Conservation (phyloP, 441 rosid species). For the Populus hybrid region DNA sequence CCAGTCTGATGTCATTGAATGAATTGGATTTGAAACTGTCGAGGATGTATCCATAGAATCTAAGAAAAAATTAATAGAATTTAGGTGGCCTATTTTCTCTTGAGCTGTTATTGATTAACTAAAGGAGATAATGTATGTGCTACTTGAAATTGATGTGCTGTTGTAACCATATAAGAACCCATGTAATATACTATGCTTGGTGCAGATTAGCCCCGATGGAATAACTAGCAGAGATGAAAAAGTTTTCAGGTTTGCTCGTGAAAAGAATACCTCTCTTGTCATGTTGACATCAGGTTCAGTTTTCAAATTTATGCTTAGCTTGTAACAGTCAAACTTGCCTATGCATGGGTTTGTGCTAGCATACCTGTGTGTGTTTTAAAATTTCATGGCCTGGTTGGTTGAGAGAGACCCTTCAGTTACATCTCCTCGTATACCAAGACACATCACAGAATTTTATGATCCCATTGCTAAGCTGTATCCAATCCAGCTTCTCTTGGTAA, state of each 20-base stretch:
- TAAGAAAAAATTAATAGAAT: neutral
- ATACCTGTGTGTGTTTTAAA: neutral
- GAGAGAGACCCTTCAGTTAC: neutral
- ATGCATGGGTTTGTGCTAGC: neutral
- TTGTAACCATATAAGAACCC: neutral
- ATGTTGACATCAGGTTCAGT: constrained; percentile 91
- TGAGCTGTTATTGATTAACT: neutral
- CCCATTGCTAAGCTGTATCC: neutral
- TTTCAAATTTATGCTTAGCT: neutral
- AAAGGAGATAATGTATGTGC: neutral
- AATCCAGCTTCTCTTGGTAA: neutral
- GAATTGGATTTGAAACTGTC: neutral
- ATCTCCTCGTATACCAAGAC: neutral
- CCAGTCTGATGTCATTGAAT: neutral
- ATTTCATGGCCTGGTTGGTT: neutral
- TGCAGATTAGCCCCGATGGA: constrained; percentile 83
- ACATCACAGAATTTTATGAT: neutral
- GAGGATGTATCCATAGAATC: neutral
- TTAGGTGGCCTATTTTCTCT: neutral
- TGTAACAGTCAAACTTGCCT: neutral
- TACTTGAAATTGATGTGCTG: neutral
- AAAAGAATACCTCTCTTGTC: constrained; percentile 66
- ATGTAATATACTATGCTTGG: neutral
- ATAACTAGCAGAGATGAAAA: constrained; percentile 79
- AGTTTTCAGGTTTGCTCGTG: constrained; percentile 79